A percentile compares a stretch with the other conserved stretches of the same genome.
Evolutionary conservation across 139 green algal species (phyloP).

Genomic region (Chlamydomonas incerta): DNA sequence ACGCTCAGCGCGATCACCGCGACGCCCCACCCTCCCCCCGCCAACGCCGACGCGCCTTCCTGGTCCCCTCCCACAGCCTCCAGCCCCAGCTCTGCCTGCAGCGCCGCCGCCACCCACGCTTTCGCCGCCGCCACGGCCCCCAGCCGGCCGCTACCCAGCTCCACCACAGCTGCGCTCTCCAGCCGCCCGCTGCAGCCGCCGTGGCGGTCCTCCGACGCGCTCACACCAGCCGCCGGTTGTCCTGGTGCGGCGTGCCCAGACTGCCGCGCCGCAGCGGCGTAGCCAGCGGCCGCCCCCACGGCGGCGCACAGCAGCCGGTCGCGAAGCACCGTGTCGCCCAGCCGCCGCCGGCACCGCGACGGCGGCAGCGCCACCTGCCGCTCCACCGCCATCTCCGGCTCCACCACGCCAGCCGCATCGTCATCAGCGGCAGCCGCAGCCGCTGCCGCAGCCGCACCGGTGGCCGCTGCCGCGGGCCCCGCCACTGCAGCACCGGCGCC

Average conservation of each 20-base stretch:
- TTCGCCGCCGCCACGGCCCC: background rate
- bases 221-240: too few relatives aligned
- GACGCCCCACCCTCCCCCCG: background rate
- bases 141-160: too few relatives aligned
- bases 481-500: background rate
- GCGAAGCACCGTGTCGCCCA: conserved; percentile 9
- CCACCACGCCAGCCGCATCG: background rate
- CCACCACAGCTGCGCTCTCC: too few relatives aligned
- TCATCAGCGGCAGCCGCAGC: background rate
- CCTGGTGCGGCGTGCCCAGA: too few relatives aligned
- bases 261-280: background rate
- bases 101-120: background rate
- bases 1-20: background rate
- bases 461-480: background rate
- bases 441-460: too few relatives aligned
- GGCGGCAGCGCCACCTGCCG: too few relatives aligned
- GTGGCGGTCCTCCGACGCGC: too few relatives aligned
- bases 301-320: background rate
- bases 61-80: background rate
- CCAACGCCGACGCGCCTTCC: background rate
- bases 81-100: background rate
- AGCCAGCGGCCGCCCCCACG: background rate
- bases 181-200: too few relatives aligned
- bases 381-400: too few relatives aligned
- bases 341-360: background rate